Base-by-base conservation (phyloP, 176 grass and related monocot genomes). In the Ampelocalamus luodianensis region DNA sequence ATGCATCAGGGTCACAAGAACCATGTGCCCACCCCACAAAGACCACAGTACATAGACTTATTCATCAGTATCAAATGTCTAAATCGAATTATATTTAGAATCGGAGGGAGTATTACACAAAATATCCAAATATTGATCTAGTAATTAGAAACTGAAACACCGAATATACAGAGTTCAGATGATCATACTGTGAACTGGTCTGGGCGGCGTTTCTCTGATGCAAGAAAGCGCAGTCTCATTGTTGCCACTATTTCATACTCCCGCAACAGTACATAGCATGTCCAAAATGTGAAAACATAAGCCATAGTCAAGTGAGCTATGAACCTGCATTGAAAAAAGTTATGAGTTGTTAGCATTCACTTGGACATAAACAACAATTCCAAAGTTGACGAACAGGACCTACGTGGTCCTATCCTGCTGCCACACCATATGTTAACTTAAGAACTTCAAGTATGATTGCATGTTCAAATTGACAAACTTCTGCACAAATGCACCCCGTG, bases 271-370 rank as follows among this genome's bases (percentile, higher is more conserved):
- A 99, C 84, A 85, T 96, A 99, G 77, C 92, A 99, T 29, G 93
- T 96, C 97, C 97, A 99, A 92, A 92, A 99, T 84, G 97, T 96
- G 88, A 99, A 94, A 50, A 68, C 84, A 91, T 99, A 99, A 77
- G 90, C 88, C 93, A 99, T 92, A 39, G 48, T 55, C 82, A 96
- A 80, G 79, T 99, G 97, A 55, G 90, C 81, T 87, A 74, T 80
- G 73, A 99, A 99, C 83, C 97, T 99, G 88, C 74, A 79, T 77
- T 51, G 83, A 86, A 79, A 82, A 79, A 42, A 34, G 37, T 86
- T 38, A 72, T 36, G n/a, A 65, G 6, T 84, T 40, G 44, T 63
- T 53, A 64, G 39, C 65, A 68, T 29, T 58, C 17, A 77, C 63
- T 64, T 64, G 26, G 18, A 40, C 22, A 89, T 45, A 76, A 76